phyloP scores from a whole-genome alignment of 805 yeast species.

The Zygotorulaspora sp. region DNA sequence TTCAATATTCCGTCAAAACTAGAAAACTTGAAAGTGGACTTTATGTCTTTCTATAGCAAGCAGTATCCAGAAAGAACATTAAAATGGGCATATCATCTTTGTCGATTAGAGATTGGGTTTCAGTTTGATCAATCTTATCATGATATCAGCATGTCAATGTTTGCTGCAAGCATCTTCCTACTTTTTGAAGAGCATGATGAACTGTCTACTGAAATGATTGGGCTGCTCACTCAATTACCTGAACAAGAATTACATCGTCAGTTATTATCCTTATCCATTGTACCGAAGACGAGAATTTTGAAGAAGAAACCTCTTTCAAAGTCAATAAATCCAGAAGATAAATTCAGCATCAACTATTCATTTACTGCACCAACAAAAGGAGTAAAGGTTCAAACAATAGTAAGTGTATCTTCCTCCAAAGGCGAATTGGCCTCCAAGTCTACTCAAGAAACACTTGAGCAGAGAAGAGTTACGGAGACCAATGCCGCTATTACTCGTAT shows the following conservation, averaged over 20 bases:
- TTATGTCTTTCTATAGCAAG: constrained; percentile 48
- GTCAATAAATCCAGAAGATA: constrained; percentile 59
- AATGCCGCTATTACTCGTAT: constrained; percentile 86
- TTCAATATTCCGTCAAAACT: constrained; percentile 44
- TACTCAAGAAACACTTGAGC: constrained; percentile 54
- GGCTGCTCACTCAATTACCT: constrained; percentile 65
- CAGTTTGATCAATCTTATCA: constrained; percentile 65
- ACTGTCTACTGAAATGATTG: constrained; percentile 59
- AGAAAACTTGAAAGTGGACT: constrained; percentile 40
- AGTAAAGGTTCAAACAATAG: constrained; percentile 67
- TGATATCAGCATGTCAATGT: constrained; percentile 74
- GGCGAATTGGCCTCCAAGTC: constrained; percentile 27
- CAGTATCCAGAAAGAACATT: constrained; percentile 56
- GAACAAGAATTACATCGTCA: constrained; percentile 68
- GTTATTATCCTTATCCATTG: constrained; percentile 76
- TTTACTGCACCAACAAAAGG: constrained; percentile 65
- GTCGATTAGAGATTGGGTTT: constrained; percentile 74
- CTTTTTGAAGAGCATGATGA: constrained; percentile 58
- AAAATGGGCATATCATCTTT: constrained; percentile 79
- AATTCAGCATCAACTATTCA: constrained; percentile 59
- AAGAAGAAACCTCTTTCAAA: constrained; percentile 70
- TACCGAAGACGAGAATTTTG: constrained; percentile 73
- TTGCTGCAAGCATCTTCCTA: constrained; percentile 72
- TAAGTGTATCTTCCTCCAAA: constrained; percentile 8
- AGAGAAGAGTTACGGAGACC: constrained; percentile 60